Base-by-base conservation (phyloP, 495 filamentous ascomycete species). In the Hypoxylon fuscum region DNA sequence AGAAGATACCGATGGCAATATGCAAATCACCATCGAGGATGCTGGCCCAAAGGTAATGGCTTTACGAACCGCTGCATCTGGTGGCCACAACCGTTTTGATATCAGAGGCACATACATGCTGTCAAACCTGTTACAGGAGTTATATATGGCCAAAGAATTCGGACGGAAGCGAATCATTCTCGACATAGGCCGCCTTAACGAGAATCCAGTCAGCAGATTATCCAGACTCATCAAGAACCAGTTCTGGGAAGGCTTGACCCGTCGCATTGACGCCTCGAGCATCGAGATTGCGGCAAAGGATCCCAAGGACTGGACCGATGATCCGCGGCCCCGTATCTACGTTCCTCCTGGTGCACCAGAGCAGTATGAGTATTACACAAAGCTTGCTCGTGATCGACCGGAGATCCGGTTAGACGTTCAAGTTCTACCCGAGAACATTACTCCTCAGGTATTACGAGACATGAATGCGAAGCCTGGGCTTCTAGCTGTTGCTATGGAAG, bases 1-100 rank as follows among this genome's bases (percentile, higher is more conserved):
- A 46, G 95, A 98, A 70, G 95, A 98, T 67, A 93, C 92, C 2
- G 92, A 98, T 74, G 77, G 81, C 15, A 96, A 98, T 71, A 88
- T 88, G 78, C 92, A 97, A 74, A 98, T 98, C 70, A 98, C 95
- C 4, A 96, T 98, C 64, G 94, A 98, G 71, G 95, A 98, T 77
- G 77, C 81, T 54, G 95, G 95, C 10, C 95, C 95, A 15, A 98
- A 98, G 87, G 92, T 94, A 73, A 51, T 97, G 51, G 85, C 90
- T 20, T 76, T 97, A 25, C 90, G 92, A 68, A 96, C 94, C 3
- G 89, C 87, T n/a, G 86, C 83, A 29, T 97, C 95, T 21, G 88
- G 86, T 27, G 93, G 92, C n/a, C 85, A 88, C 74, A 91, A 91
- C 63, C 81, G 82, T 49, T 89, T 90, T 65, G 92, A 97, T 59